These are phyloP conservation scores for Juglanconis sp. DNA, from an alignment of 2,329 filamentous ascomycete genomes.

Conservation along the genomic window DNA sequence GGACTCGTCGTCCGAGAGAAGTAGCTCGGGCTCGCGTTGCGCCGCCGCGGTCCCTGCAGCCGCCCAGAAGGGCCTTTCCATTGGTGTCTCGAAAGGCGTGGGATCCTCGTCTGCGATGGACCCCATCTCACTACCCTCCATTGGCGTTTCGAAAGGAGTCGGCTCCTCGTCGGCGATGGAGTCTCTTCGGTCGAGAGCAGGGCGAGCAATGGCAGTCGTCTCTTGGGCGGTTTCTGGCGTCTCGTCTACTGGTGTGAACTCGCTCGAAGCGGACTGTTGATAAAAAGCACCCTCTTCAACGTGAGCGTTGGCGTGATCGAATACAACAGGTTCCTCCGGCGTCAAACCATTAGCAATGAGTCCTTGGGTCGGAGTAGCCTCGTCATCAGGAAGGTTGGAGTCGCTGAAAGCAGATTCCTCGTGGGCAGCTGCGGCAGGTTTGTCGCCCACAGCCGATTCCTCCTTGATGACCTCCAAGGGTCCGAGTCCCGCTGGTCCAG, in stretches of 20 bases:
- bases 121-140: not conserved
- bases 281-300: too few species aligned
- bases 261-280: too few species aligned
- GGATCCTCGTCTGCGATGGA: not conserved
- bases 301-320: too few species aligned
- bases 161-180: not conserved
- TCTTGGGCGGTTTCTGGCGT: not conserved
- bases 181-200: not conserved
- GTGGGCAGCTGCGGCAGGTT: not conserved
- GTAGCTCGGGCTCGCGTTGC: not conserved
- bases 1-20: not conserved
- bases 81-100: conserved; percentile 1
- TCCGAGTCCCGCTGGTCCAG: not conserved
- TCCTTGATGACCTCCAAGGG: not conserved
- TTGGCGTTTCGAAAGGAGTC: conserved; percentile 3
- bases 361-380: not conserved
- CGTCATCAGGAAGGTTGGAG: not conserved
- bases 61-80: not conserved
- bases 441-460: not conserved
- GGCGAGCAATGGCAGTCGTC: not conserved
- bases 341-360: not conserved
- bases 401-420: not conserved
- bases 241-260: not conserved
- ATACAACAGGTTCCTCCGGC: too few species aligned
- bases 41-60: not conserved